Base-by-base conservation (phyloP, 371 early-diverging fungal genomes). In the Chytridium lagenaria region DNA sequence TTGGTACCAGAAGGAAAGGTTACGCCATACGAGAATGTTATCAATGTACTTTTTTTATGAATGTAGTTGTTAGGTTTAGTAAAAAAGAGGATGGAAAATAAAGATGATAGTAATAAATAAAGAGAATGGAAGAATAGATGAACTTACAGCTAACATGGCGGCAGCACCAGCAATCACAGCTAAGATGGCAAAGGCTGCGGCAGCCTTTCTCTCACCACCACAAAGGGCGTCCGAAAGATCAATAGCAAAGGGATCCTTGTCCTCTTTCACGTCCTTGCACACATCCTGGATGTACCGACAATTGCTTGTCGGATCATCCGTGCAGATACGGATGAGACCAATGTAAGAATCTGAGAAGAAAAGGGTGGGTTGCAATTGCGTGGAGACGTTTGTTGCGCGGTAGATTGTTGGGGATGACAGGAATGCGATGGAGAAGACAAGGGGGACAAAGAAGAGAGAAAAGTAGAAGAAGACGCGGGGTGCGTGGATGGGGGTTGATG, bases 191-290 rank as follows among this genome's bases (percentile, higher is more conserved):
- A 68, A 68, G 10, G 55, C 68, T 10, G 36, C 31, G 30, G 68
- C 68, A 2, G 68, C 31, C 34, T 68, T 68, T 40, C 68, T 50
- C 68, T 68, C 68, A 68, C 28, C 38, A 3, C 68, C 68, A 52
- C 68, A 68, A 26, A 68, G 19, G 2, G 52, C 68, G n/a, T 68
- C 55, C 26, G 12, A 23, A 36, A 68, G n/a, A 51, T 34, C 38
- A 12, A 16, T 30, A 12, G 55, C 3, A 30, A 26, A 7, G 26
- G 57, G 15, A 57, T 57, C 30, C 57, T 7, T 7, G 38, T 34
- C 36, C 5, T 5, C 12, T 5, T 10, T 52, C n/a, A 52, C 23
- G 12, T 52, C 55, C 26, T 52, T 52, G 63, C 63, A 61, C 12
- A 61, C 63, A 23, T 61, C 63, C 3, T 7, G 22, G 23, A 61